phyloP scores from a whole-genome alignment of 495 filamentous ascomycete genomes.

The Podospora pseudopauciseta region DNA sequence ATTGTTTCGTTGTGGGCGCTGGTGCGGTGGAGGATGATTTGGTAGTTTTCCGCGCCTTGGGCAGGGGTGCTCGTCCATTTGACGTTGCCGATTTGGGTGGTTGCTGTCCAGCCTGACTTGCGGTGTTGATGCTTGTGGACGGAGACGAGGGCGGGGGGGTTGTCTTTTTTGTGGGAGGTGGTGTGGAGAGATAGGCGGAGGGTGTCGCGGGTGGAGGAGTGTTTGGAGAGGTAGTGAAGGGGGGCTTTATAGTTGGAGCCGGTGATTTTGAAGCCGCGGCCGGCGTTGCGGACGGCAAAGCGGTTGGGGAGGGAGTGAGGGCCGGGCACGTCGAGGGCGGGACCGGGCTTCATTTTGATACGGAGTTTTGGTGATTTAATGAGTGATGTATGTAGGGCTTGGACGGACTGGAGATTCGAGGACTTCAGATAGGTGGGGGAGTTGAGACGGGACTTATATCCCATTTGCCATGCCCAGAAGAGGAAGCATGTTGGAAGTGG shows the following conservation, averaged over 20 bases:
- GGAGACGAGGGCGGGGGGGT: constrained; percentile 1
- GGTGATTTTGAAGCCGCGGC: not conserved
- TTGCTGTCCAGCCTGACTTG: not conserved
- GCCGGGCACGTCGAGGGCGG: not conserved
- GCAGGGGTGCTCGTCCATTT: not conserved
- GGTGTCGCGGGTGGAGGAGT: not conserved
- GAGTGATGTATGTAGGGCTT: not conserved
- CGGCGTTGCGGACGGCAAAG: not conserved
- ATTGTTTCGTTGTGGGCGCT: not conserved
- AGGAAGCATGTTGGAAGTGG: not conserved
- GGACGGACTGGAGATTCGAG: not conserved
- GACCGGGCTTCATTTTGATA: not conserved
- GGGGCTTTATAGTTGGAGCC: not conserved
- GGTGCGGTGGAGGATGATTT: not conserved
- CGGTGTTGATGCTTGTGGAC: not conserved
- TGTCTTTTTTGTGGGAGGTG: not conserved
- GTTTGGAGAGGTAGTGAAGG: not conserved
- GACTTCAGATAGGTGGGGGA: not conserved
- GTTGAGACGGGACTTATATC: not conserved
- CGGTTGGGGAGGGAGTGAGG: constrained; percentile 4
- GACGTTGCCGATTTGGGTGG: not conserved
- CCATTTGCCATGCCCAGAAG: not conserved
- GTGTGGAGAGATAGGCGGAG: not conserved
- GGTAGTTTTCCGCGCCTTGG: not conserved
- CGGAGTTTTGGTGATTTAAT: not conserved